phyloP scores from a whole-genome alignment of 2,329 filamentous ascomycete genomes.

The Mycosphaerella arachidis region DNA sequence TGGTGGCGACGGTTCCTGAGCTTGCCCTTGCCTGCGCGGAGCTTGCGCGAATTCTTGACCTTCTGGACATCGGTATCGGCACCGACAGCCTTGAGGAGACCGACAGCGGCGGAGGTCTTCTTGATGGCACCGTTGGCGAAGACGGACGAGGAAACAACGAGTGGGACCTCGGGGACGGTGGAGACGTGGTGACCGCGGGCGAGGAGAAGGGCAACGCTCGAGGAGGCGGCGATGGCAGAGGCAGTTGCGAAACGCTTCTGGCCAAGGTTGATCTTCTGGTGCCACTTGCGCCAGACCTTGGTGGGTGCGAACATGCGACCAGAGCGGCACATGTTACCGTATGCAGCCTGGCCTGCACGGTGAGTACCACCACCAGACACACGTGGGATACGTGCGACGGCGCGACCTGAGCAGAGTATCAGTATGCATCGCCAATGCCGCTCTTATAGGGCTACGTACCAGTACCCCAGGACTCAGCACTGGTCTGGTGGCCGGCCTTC shows the following conservation, averaged over 20 bases:
- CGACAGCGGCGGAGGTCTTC: slow-evolving; percentile 84
- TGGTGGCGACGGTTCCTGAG: slow-evolving; percentile 91
- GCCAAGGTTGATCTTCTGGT: slow-evolving; percentile 98
- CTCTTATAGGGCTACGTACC: slow-evolving; percentile 49
- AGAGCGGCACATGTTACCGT: slow-evolving; percentile 99
- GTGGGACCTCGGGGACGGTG: slow-evolving; percentile 89
- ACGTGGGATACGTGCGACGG: slow-evolving; percentile 99
- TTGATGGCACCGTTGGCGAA: slow-evolving; percentile 74
- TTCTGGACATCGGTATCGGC: slow-evolving; percentile 88
- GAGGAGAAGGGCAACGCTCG: slow-evolving; percentile 87
- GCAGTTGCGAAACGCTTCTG: slow-evolving; percentile 99
- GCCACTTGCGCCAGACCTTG: slow-evolving; percentile 99
- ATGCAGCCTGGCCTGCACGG: slow-evolving; percentile 98
- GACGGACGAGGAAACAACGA: slow-evolving; percentile 87
- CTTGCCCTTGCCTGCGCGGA: slow-evolving; percentile 98
- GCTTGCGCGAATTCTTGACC: slow-evolving; percentile 94
- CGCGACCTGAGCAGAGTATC: slow-evolving; percentile 64
- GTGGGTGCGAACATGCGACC: slow-evolving; percentile 99
- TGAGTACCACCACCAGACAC: slow-evolving; percentile 99
- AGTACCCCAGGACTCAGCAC: slow-evolving; percentile 99
- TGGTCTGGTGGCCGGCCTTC: slow-evolving; percentile 99
- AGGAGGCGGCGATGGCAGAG: slow-evolving; percentile 94
- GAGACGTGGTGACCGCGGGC: slow-evolving; percentile 96
- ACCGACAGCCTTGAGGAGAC: slow-evolving; percentile 85
- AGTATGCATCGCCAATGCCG: slow-evolving; percentile 11